Evolutionary conservation across 2,329 filamentous ascomycete species (phyloP), one percentile per base, ranked within the genome.

Genomic region (Pyricularia sp.): DNA sequence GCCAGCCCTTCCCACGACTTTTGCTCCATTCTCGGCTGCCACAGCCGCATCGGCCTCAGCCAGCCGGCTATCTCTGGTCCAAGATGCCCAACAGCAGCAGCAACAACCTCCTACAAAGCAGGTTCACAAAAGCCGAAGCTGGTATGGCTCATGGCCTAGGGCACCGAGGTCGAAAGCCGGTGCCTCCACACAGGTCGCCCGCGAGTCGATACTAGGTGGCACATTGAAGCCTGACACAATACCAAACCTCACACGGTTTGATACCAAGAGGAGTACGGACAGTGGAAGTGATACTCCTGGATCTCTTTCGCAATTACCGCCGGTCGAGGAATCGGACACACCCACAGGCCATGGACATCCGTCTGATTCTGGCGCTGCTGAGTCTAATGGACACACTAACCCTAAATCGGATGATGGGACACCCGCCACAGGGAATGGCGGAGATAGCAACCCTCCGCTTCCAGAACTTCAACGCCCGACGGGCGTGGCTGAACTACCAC

Each of bases 101-200:
- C 61, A 31, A 24, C 30, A 33, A 13, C 49, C 28, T 5, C 12
- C 65, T 22, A 66, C 67, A 31, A 70, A 65, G 12, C 69, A 84
- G 82, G 73, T 80, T 49, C 79, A 78, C 66, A 84, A 84, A 70
- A 74, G 79, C 9, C 77, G 77, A 62, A 86, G 84, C 72, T 88
- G 84, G 85, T 87, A 87, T 72, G 83, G 83, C 64, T 83, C 84
- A 22, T 86, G 83, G 83, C 81, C 83, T 22, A 77, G 81, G 66
- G 72, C 74, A 40, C 49, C 60, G 9, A 35, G 10, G 33, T 76
- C 80, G 33, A 87, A 87, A 70, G 82, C 84, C 7, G 75, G 78
- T 19, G 79, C 85, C 31, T 87, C 84, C 9, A 86, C 82, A 6
- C 82, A 84, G 63, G 76, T 88, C 60, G 83, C 84, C 3, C 79